Base-by-base conservation (phyloP, 208 protist genomes). In the Novymonas esmeraldas region DNA sequence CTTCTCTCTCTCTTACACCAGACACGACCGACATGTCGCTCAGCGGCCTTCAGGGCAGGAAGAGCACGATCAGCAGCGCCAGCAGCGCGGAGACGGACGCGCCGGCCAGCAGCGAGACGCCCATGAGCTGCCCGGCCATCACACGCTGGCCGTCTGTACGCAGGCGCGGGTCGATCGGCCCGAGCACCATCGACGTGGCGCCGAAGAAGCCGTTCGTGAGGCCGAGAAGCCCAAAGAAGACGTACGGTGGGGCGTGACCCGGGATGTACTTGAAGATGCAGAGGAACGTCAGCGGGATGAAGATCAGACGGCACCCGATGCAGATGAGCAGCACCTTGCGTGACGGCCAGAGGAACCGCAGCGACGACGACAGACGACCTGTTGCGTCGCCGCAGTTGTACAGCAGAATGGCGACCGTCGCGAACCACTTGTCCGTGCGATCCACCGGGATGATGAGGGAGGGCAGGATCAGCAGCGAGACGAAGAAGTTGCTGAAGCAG, bases 261-360 rank as follows among this genome's bases (percentile, higher is more conserved):
- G 86, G 87, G 81, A 96, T 93, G 72, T 91, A 78, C 41, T 63
- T 29, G 69, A 77, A 90, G 65, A 96, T 87, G 82, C 87, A 94
- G 24, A 96, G 70, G 50, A 96, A 84, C 22, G 92, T 84, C 18
- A 91, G 76, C 16, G 79, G 68, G 6, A 96, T 64, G 67, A 93
- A 88, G 59, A 87, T 63, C 52, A 83, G 72, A 29, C 90, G 90
- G 52, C 51, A 48, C 22, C 64, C 28, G 1, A 77, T 44, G 29
- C 78, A 44, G 46, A 84, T 76, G 22, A 92, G 46, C 34, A 91
- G 52, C 58, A 82, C 73, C 55, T 70, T 73, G 38, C 73, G 76
- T 6, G 84, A 67, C 2, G 74, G 63, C 87, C 82, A 90, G 18
- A 94, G 60, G 20, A 70, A 62, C 46, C 75, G 57, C 50, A 94